phyloP scores from a whole-genome alignment of 2,329 filamentous ascomycete species.

The Plectosphaerella plurivora region DNA sequence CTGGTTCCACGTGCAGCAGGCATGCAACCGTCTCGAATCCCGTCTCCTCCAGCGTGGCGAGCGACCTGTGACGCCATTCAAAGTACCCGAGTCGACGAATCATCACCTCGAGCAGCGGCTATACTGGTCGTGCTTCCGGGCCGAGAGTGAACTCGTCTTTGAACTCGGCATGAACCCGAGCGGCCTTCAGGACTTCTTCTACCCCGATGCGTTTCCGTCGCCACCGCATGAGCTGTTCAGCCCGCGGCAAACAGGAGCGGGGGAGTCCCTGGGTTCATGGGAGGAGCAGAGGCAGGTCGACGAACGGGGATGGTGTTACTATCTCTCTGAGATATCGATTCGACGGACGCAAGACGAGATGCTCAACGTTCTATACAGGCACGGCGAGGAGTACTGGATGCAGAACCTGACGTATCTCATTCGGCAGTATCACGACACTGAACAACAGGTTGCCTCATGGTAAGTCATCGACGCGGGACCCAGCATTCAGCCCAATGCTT shows the following conservation, averaged over 20 bases:
- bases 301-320: slow-evolving; percentile 15
- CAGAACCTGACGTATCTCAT: not conserved
- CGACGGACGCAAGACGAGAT: slow-evolving; percentile 13
- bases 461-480: not conserved
- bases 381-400: slow-evolving; percentile 6
- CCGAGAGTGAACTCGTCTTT: slow-evolving; percentile 7
- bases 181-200: slow-evolving; percentile 11
- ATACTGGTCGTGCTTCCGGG: slow-evolving; percentile 17
- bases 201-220: slow-evolving; percentile 13
- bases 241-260: not conserved
- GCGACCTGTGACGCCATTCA: slow-evolving; percentile 1
- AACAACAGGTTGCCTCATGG: slow-evolving; percentile 6
- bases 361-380: slow-evolving; percentile 4
- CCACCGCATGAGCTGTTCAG: slow-evolving; percentile 7
- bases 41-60: slow-evolving; percentile 2
- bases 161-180: slow-evolving; percentile 6
- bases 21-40: slow-evolving; percentile 7
- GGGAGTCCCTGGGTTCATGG: not conserved
- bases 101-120: slow-evolving; percentile 10
- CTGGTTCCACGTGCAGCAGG: slow-evolving; percentile 17
- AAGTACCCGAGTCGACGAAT: not conserved
- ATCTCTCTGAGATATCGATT: slow-evolving; percentile 15
- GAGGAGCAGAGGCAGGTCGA: not conserved
- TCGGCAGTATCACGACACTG: slow-evolving; percentile 11
- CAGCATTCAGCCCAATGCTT: not conserved